Base-by-base conservation (phyloP, 257 asterid genomes). In the Solanum peruvianum region DNA sequence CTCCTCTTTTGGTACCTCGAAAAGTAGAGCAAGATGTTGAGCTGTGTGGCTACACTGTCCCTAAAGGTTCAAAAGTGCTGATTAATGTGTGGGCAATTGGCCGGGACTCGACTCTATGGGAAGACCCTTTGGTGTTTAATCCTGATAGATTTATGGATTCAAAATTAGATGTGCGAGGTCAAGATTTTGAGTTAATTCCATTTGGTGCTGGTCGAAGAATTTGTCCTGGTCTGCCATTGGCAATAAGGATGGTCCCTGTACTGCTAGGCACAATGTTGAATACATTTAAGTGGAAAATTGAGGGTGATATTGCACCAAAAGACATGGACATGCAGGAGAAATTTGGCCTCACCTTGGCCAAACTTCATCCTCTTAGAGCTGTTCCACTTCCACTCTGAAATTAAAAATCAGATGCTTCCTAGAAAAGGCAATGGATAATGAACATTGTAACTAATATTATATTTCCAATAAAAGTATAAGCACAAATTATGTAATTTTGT, bases 151-250 rank as follows among this genome's bases (percentile, higher is more conserved):
- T 87, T 44, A 35, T 2, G 15, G 72, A 47, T 31, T 64, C 56
- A 15, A 21, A 82, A 87, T 16, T 87, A 11, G 73, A 87, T 2
- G 45, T 87, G 14, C 23, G 62, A 81, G 84, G 87, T 2, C 83
- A 31, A 67, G 45, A 70, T 52, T 87, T 87, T 23, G 89, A 70
- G 82, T 80, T 87, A 11, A 87, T 82, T 82, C 84, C 89, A 82
- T 87, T 87, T 52, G 89, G 84, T 37, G 56, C 75, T 16, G 89
- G 89, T 25, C 1, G 89, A 31, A 87, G 87, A 70, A 62, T 82
- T 41, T 87, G 89, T 5, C 89, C 84, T 4, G 89, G 83, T 33
- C 10, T 87, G 16, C 89, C 83, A 9, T 69, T 87, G 84, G 89
- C 76, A 13, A 49, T 67, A 37, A 45, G 87, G 35, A 82, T 82